Evolutionary conservation across 495 filamentous ascomycete species (phyloP).

Genomic region (Penicillium herquei): DNA sequence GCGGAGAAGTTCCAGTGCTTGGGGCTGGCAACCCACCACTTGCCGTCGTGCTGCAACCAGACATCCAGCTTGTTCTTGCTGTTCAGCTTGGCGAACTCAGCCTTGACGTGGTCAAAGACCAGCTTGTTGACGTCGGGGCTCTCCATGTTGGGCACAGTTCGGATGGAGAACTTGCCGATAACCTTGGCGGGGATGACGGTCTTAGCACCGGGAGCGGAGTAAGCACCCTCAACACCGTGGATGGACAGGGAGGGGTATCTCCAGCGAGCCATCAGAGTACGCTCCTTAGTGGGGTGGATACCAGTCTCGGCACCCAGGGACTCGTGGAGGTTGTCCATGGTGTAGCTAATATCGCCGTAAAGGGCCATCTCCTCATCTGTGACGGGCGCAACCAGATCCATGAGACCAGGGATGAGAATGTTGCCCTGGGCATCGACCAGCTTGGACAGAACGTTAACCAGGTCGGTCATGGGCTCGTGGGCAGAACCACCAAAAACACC

Average conservation of each 20-base stretch:
- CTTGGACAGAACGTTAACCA: slow-evolving; percentile 74
- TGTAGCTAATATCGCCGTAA: slow-evolving; percentile 85
- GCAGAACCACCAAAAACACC: slow-evolving; percentile 95
- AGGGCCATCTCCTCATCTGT: slow-evolving; percentile 81
- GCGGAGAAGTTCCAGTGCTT: slow-evolving; percentile 98
- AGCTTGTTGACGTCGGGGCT: slow-evolving; percentile 79
- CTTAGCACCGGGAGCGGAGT: slow-evolving; percentile 91
- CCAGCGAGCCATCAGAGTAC: slow-evolving; percentile 93
- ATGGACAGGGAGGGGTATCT: slow-evolving; percentile 91
- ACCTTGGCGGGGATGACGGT: slow-evolving; percentile 99
- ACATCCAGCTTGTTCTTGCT: slow-evolving; percentile 89
- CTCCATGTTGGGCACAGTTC: slow-evolving; percentile 97
- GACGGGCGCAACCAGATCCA: slow-evolving; percentile 85
- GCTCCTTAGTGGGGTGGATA: slow-evolving; percentile 81
- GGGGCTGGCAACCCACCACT: slow-evolving; percentile 97
- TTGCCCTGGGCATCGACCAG: slow-evolving; percentile 87
- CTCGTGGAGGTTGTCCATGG: slow-evolving; percentile 91
- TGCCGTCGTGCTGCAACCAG: slow-evolving; percentile 79
- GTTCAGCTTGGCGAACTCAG: slow-evolving; percentile 74
- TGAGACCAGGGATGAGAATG: slow-evolving; percentile 84
- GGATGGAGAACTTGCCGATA: slow-evolving; percentile 95
- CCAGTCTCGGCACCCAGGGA: slow-evolving; percentile 82
- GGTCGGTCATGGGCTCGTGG: slow-evolving; percentile 97
- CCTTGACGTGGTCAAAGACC: slow-evolving; percentile 76
- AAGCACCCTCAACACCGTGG: slow-evolving; percentile 94